phyloP scores from a whole-genome alignment of 192 early-diverging fungal genomes.

The Obelidium mucronatum region DNA sequence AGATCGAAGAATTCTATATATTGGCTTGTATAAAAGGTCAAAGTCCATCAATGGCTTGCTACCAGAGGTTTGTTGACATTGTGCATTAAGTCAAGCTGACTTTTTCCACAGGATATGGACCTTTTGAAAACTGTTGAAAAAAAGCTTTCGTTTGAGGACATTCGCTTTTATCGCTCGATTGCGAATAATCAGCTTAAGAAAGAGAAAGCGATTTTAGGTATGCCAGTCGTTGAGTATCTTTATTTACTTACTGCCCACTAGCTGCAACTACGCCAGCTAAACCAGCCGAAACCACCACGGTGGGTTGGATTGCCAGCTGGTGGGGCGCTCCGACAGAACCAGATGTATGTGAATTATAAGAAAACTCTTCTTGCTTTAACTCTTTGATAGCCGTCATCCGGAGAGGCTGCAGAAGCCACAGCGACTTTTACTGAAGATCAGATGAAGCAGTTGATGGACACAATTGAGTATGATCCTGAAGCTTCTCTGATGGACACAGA shows the following conservation, averaged over 20 bases:
- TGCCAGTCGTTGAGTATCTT: not conserved
- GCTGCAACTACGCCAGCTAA: slow-evolving; percentile 4
- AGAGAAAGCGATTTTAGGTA: slow-evolving; percentile 69
- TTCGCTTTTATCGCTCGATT: slow-evolving; percentile 82
- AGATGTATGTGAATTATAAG: not conserved
- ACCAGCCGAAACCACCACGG: not conserved
- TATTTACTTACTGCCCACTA: not conserved
- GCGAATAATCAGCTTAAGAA: slow-evolving; percentile 76
- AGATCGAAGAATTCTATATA: slow-evolving; percentile 79
- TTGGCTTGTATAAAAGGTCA: slow-evolving; percentile 74
- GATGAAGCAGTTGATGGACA: slow-evolving; percentile 88
- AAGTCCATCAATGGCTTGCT: slow-evolving; percentile 50
- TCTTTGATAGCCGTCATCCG: not conserved
- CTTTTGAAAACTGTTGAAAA: slow-evolving; percentile 75
- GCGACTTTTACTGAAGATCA: slow-evolving; percentile 83
- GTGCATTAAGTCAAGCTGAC: not conserved
- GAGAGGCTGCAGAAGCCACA: not conserved
- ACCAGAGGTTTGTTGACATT: slow-evolving; percentile 45
- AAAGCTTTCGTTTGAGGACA: slow-evolving; percentile 87
- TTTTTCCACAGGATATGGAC: slow-evolving; percentile 53
- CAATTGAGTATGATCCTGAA: slow-evolving; percentile 93
- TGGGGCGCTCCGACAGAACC: slow-evolving; percentile 7
- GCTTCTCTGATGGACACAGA: slow-evolving; percentile 62
- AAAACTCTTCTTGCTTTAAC: not conserved
- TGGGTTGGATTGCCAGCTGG: slow-evolving; percentile 34